Conservation (phyloP, 805 yeast genomes). For the Zygotorulaspora danielsina region DNA sequence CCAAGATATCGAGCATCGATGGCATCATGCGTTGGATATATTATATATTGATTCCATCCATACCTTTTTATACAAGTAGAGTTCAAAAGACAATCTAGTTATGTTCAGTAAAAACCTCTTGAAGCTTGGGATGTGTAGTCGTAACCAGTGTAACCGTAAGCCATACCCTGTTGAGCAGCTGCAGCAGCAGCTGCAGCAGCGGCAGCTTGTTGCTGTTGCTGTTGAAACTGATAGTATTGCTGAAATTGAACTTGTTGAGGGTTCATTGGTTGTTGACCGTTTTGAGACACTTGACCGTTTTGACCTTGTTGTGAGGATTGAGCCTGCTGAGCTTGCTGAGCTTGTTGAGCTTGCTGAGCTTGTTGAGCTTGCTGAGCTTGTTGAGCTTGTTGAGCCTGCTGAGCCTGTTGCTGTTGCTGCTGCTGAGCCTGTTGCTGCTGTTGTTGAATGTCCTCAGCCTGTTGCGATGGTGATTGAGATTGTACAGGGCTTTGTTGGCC, state of each 20-base stretch:
- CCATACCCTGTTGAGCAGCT: slow-evolving; percentile 30
- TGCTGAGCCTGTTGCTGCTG: slow-evolving; percentile 15
- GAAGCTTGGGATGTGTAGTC: slow-evolving; percentile 35
- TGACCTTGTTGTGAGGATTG: slow-evolving; percentile 20
- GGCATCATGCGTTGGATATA: slow-evolving; percentile 1
- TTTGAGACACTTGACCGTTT: slow-evolving; percentile 20
- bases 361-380: slow-evolving; percentile 16
- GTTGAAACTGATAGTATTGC: slow-evolving; percentile 34
- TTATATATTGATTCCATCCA: slow-evolving; percentile 2
- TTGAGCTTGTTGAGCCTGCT: slow-evolving; percentile 20
- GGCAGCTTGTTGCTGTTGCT: slow-evolving; percentile 24
- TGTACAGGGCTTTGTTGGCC: slow-evolving; percentile 18
- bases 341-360: slow-evolving; percentile 14
- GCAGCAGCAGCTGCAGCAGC: slow-evolving; percentile 29
- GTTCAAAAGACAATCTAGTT: neutral
- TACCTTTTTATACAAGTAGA: slow-evolving; percentile 1
- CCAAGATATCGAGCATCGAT: slow-evolving; percentile 1
- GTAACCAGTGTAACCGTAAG: slow-evolving; percentile 33
- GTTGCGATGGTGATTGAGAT: slow-evolving; percentile 19
- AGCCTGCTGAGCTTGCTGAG: slow-evolving; percentile 11
- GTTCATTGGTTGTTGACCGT: slow-evolving; percentile 26
- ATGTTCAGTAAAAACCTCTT: slow-evolving; percentile 32
- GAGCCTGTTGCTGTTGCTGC: slow-evolving; percentile 22
- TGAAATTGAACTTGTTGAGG: slow-evolving; percentile 34
- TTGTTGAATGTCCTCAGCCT: slow-evolving; percentile 15